Evolutionary conservation across 1,284 basidiomycete species (phyloP).

Genomic region (Moniliophthora roreri): DNA sequence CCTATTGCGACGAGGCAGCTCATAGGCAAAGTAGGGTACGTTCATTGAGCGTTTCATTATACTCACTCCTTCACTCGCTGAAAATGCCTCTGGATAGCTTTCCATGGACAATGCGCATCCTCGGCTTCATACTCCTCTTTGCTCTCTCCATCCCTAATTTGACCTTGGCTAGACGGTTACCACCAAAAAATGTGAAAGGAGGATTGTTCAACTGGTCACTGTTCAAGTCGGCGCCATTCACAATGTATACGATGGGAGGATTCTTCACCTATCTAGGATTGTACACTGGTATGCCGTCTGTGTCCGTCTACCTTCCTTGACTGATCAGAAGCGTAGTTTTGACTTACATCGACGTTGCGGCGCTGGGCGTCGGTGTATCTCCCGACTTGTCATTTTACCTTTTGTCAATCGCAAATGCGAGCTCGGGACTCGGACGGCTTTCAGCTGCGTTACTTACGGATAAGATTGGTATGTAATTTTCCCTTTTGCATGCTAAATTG

Average conservation of each 20-base stretch:
- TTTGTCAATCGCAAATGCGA: slow-evolving; percentile 33
- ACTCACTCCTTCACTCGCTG: too few species aligned
- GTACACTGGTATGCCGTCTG: slow-evolving; percentile 39
- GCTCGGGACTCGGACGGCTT: slow-evolving; percentile 31
- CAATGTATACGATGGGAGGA: slow-evolving; percentile 32
- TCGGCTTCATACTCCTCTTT: slow-evolving; percentile 39
- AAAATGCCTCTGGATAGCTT: slow-evolving; percentile 32
- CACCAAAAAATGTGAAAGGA: slow-evolving; percentile 34
- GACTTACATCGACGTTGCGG: slow-evolving; percentile 32
- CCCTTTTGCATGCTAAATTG: not conserved
- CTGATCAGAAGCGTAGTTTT: slow-evolving; percentile 20
- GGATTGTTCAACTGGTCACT: slow-evolving; percentile 37
- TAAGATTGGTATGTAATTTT: slow-evolving; percentile 23
- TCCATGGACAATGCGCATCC: slow-evolving; percentile 46
- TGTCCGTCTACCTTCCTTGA: not conserved
- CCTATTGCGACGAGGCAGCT: not conserved
- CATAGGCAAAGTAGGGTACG: too few species aligned
- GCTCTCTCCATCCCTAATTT: slow-evolving; percentile 33
- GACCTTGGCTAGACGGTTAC: slow-evolving; percentile 38
- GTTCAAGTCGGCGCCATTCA: slow-evolving; percentile 35
- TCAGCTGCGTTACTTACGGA: slow-evolving; percentile 28
- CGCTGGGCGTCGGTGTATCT: slow-evolving; percentile 25
- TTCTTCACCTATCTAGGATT: slow-evolving; percentile 47
- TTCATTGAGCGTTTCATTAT: too few species aligned
- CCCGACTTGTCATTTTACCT: slow-evolving; percentile 33